Evolutionary conservation across 768 basidiomycete genomes (phyloP), one percentile per base, ranked within the genome.

Genomic region (Tricholoma bakamatsutake): DNA sequence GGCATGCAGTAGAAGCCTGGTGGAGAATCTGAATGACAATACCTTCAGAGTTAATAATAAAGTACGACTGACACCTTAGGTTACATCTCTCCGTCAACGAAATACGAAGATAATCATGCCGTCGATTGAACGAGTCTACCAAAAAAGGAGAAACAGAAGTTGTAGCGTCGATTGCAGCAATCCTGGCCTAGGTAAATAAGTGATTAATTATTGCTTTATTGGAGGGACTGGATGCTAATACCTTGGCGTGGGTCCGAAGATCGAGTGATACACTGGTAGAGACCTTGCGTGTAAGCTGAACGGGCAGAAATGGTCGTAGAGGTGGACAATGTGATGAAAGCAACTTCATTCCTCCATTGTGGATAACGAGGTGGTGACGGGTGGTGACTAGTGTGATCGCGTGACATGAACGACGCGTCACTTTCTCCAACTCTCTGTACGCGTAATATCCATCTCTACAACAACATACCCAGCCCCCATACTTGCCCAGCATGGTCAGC

Each of bases 1-100:
- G 91, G 92, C 92, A 94, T 95, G 64, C 91, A 94, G 66, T 95
- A 95, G 63, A 92, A 92, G 62, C 91, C 90, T 94, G 59, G 8
- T n/a, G 21, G 30, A 30, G 8, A 9, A 47, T 62, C 48, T 61
- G 61, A 58, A 33, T 27, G 35, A 31, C 12, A 8, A 39, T 21
- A 17, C 39, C 18, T 21, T 42, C 28, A 46, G 48, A 42, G 45
- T 43, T 17, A 46, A n/a, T 17, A 46, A n/a, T 17, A 5, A 42
- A 27, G 42, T 35, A 59, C 11, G 45, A 42, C 63, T 33, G 58
- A 88, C 93, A 94, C 71, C 93, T 80, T 54, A 95, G 73, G 72
- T 94, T 95, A 70, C 93, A 95, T 57, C 82, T 76, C 68, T 94
- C 93, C 0, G 92, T 93, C 34, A 94, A 72, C 1, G 88, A 90